These are phyloP conservation scores for Daldinia bambusicola DNA, from an alignment of 495 filamentous ascomycete genomes.

Conservation along the genomic window DNA sequence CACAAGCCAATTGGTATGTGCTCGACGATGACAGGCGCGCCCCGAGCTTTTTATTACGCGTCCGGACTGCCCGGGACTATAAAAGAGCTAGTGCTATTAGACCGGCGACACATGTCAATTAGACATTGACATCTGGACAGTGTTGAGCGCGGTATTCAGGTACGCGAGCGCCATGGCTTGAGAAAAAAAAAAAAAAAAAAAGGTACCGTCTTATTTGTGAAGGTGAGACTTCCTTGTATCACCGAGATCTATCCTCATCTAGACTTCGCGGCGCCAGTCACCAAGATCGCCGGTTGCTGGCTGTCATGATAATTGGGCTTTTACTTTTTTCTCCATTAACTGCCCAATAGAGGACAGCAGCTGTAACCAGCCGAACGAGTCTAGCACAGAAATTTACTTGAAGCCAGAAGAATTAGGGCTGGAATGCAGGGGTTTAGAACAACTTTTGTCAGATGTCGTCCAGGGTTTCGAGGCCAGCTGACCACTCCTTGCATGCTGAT, in stretches of 20 bases:
- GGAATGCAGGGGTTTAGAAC: slow-evolving; percentile 42
- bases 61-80: slow-evolving; percentile 32
- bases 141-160: slow-evolving; percentile 21
- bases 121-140: slow-evolving; percentile 30
- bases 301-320: slow-evolving; percentile 25
- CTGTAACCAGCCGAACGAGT: slow-evolving; percentile 33
- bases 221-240: background rate
- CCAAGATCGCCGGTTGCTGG: slow-evolving; percentile 33
- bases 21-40: slow-evolving; percentile 15
- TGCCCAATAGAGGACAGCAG: slow-evolving; percentile 28
- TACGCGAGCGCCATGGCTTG: slow-evolving; percentile 32
- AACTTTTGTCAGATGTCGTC: slow-evolving; percentile 41
- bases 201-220: background rate
- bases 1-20: slow-evolving; percentile 18
- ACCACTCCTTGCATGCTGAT: slow-evolving; percentile 41
- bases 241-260: slow-evolving; percentile 5
- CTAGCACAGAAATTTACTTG: slow-evolving; percentile 29
- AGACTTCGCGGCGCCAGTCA: slow-evolving; percentile 24
- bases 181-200: slow-evolving; percentile 12
- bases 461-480: slow-evolving; percentile 44
- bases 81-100: slow-evolving; percentile 25
- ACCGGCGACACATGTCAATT: slow-evolving; percentile 23
- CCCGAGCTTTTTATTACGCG: slow-evolving; percentile 21
- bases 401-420: slow-evolving; percentile 41
- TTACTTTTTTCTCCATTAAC: slow-evolving; percentile 32